These are phyloP conservation scores for Volvox reticuliferus DNA, from an alignment of 139 green algal genomes.

Conservation along the genomic window DNA sequence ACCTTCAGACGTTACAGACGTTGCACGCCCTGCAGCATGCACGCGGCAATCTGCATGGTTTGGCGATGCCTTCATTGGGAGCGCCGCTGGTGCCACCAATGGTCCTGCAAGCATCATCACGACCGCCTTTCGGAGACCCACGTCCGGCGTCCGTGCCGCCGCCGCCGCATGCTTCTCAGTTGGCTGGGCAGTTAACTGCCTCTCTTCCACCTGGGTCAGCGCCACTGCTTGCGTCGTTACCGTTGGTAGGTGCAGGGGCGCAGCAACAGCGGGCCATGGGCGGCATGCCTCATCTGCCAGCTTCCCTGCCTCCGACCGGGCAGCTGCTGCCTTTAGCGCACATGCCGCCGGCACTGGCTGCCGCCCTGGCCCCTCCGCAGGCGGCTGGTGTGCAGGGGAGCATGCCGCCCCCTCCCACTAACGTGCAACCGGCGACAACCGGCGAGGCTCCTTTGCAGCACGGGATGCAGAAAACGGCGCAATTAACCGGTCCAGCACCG, in stretches of 20 bases:
- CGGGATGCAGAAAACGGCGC: neutral
- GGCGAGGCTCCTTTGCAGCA: neutral
- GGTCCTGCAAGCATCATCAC: neutral
- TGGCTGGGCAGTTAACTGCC: neutral
- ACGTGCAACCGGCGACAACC: neutral
- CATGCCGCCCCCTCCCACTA: neutral
- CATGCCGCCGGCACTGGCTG: neutral
- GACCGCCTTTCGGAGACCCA: neutral
- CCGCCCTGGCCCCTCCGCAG: neutral
- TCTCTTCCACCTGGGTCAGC: neutral
- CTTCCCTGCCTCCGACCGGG: neutral
- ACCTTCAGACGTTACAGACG: constrained; percentile 5
- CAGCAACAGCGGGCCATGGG: neutral
- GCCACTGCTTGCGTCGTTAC: neutral
- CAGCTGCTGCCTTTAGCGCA: neutral
- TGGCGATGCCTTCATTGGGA: neutral
- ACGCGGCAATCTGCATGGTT: neutral
- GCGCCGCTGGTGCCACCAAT: neutral
- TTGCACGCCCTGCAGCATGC: constrained; percentile 17
- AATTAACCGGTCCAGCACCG: neutral
- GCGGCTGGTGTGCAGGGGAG: neutral
- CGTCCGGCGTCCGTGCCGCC: neutral
- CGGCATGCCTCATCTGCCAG: neutral
- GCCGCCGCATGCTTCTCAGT: neutral
- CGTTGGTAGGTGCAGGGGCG: neutral